Conservation (phyloP, 2,329 filamentous ascomycete genomes). For the Botrytis deweyae region DNA sequence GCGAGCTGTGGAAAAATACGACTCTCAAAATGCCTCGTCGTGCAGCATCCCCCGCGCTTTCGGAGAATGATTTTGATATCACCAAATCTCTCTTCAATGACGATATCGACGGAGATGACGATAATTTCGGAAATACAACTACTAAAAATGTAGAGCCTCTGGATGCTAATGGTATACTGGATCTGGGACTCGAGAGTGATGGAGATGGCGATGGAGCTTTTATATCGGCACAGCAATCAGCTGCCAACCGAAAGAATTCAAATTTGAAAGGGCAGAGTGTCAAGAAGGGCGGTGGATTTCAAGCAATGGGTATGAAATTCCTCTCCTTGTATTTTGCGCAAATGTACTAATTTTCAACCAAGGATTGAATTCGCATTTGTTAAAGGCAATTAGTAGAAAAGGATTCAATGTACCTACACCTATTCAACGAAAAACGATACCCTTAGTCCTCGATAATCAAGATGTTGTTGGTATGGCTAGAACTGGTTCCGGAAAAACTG, state of each 20-base stretch:
- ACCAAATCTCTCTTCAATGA: slow-evolving; percentile 71
- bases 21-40: slow-evolving; percentile 64
- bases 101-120: slow-evolving; percentile 52
- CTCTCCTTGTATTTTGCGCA: neutral
- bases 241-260: slow-evolving; percentile 79
- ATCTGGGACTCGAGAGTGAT: slow-evolving; percentile 52
- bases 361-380: slow-evolving; percentile 75
- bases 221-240: slow-evolving; percentile 83
- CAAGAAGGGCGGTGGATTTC: slow-evolving; percentile 96
- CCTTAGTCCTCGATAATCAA: slow-evolving; percentile 81
- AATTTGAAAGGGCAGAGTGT: slow-evolving; percentile 81
- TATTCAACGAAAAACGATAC: slow-evolving; percentile 96
- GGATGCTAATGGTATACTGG: slow-evolving; percentile 61
- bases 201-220: slow-evolving; percentile 80
- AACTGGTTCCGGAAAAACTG: slow-evolving; percentile 98
- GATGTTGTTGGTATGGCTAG: slow-evolving; percentile 99
- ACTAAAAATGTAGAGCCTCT: slow-evolving; percentile 48
- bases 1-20: slow-evolving; percentile 19
- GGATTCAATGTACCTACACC: slow-evolving; percentile 95
- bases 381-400: slow-evolving; percentile 90
- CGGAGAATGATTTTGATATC: slow-evolving; percentile 91
- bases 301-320: slow-evolving; percentile 75
- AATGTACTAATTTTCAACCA: slow-evolving; percentile 24
- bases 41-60: slow-evolving; percentile 75
- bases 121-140: slow-evolving; percentile 40